Evolutionary conservation across 176 grass and related monocot species (phyloP), one percentile per base, ranked within the genome.

Genomic region (Bonia amplexicaulis): DNA sequence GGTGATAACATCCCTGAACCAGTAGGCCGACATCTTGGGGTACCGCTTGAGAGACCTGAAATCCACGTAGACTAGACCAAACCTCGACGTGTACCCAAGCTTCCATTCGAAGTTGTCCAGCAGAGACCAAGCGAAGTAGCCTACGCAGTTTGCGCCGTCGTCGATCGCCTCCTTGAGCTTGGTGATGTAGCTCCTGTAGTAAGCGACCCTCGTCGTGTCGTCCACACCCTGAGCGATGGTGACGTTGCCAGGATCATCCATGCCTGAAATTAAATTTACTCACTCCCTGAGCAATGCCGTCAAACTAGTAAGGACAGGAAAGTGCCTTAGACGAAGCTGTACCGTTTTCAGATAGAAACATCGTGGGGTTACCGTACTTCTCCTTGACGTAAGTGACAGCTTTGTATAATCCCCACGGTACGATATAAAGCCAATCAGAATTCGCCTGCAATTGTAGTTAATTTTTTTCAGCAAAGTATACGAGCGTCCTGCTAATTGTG

Each of bases 331-430:
- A 53, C 41, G 8, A 42, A 53, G 60, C 2, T 12, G n/a, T 89
- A 94, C 92, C 92, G 62, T 91, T 94, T 76, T 94, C 92, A 33
- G 89, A 83, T 9, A 94, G 74, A n/a, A 94, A 79, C 51, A 94
- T 76, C 3, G 80, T 79, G 15, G 89, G 92, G 55, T 90, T 91
- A 25, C 57, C 71, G 44, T 91, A 94, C 25, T 78, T 81, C 80
- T 89, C 86, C 71, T 91, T 94, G 12, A 94, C 80, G 66, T 94
- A 94, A 15, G 83, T 94, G 51, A 94, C 71, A 0, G 92, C 92
- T 73, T 89, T 94, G 54, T 94, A 94, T 12, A 91, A 84, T 59
- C 92, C 92, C 92, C 89, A 94, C 52, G 92, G 92, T 69, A 94
- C 89, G 20, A 91, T 94, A 75, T 94, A 94, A 22, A 94, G 85